Conservation (phyloP, 768 basidiomycete genomes). For the Amanita pseudoporphyria region DNA sequence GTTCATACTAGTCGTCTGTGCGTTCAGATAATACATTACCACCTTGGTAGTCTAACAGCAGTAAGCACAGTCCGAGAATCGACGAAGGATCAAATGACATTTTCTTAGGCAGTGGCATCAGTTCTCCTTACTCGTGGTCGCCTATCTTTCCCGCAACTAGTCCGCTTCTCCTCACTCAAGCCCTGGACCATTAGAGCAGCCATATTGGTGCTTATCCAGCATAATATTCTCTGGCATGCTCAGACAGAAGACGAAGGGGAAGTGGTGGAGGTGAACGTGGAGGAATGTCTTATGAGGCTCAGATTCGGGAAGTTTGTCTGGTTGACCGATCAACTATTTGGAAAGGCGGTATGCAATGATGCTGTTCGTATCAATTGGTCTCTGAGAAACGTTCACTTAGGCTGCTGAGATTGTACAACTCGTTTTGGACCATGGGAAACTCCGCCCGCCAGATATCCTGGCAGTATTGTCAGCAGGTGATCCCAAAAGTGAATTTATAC, state of each 20-base stretch:
- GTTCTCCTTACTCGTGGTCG: slow-evolving; percentile 76
- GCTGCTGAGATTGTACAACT: slow-evolving; percentile 67
- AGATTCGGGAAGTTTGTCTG: slow-evolving; percentile 79
- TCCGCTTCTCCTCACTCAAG: slow-evolving; percentile 59
- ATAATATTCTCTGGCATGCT: slow-evolving; percentile 86
- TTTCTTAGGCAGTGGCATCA: slow-evolving; percentile 57
- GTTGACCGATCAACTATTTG: slow-evolving; percentile 63
- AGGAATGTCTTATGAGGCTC: slow-evolving; percentile 74
- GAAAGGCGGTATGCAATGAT: slow-evolving; percentile 40
- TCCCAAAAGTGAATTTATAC: slow-evolving; percentile 37
- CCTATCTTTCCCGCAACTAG: slow-evolving; percentile 57
- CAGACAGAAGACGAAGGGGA: slow-evolving; percentile 63
- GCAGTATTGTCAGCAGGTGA: slow-evolving; percentile 40
- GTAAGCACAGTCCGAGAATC: slow-evolving; percentile 2
- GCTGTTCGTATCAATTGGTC: slow-evolving; percentile 1
- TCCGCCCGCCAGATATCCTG: slow-evolving; percentile 66
- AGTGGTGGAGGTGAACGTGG: slow-evolving; percentile 71
- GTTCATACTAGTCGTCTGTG: slow-evolving; percentile 47
- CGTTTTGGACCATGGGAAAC: slow-evolving; percentile 79
- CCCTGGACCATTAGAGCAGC: slow-evolving; percentile 59
- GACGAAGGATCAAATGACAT: neutral
- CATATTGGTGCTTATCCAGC: slow-evolving; percentile 77
- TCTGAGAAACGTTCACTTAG: slow-evolving; percentile 26
- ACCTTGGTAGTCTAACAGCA: slow-evolving; percentile 45
- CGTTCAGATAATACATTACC: slow-evolving; percentile 43